Evolutionary conservation across 345 rosid genomes (phyloP).

Genomic region (Syzygium aromaticum): DNA sequence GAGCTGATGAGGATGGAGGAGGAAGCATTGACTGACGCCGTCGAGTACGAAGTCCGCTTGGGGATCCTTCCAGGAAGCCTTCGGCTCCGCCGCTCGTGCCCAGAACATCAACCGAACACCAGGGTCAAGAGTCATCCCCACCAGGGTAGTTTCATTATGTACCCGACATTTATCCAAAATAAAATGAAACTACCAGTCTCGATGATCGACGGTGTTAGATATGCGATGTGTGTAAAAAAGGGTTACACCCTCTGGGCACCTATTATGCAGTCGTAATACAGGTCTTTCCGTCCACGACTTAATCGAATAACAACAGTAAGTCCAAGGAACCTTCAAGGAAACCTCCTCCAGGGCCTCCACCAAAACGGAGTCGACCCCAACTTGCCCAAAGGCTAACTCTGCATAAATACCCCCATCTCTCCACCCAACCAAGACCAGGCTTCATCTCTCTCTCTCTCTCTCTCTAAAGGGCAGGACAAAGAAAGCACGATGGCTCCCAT

Average conservation of each 20-base stretch:
- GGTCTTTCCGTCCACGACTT: not conserved
- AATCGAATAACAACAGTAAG: not conserved
- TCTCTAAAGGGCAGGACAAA: not conserved
- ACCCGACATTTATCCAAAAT: not conserved
- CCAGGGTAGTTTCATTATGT: fast-evolving
- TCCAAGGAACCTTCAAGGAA: not conserved
- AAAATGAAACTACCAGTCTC: not conserved
- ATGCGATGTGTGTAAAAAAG: not conserved
- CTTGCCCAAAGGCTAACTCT: not conserved
- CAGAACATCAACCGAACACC: not conserved
- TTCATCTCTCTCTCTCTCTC: not conserved
- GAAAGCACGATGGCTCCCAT: not conserved
- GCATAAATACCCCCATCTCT: not conserved
- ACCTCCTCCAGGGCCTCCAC: not conserved
- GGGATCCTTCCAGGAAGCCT: not conserved
- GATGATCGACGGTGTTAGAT: not conserved
- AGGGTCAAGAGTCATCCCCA: not conserved
- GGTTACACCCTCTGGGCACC: not conserved
- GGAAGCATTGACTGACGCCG: not conserved
- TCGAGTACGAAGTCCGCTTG: not conserved
- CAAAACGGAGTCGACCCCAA: not conserved
- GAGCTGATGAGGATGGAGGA: not conserved
- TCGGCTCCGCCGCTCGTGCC: not conserved
- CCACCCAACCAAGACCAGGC: not conserved
- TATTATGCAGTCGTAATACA: not conserved